Percentiles rank a stretch among this genome's conserved stretches.
phyloP scores from a whole-genome alignment of 352 stramenopile genomes.

The Pythium phragmiticola region DNA sequence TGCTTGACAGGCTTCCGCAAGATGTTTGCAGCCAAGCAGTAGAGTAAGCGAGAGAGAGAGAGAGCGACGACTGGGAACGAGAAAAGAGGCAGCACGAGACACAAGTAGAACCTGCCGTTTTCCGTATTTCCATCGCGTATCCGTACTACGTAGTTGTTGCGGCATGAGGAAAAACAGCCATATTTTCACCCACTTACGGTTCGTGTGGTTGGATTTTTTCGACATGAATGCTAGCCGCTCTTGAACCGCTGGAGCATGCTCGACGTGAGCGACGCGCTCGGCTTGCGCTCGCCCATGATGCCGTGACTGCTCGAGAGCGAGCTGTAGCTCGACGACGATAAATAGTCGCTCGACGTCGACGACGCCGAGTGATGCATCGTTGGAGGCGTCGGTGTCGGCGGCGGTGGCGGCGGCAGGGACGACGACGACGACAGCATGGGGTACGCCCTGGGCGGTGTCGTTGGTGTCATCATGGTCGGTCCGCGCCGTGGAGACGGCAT shows the following conservation, averaged over 20 bases:
- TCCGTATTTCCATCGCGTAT: too few species aligned
- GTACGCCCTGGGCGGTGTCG: slow-evolving; percentile 10
- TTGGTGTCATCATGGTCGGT: slow-evolving; percentile 7
- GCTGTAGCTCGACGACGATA: slow-evolving; percentile 46
- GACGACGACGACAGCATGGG: slow-evolving; percentile 7
- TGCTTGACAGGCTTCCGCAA: slow-evolving; percentile 19
- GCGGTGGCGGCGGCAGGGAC: slow-evolving; percentile 8
- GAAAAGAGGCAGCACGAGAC: too few species aligned
- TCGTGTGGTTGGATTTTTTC: too few species aligned
- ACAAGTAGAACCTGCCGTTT: too few species aligned
- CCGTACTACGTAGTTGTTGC: too few species aligned
- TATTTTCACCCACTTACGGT: too few species aligned
- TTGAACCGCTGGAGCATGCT: slow-evolving; percentile 66
- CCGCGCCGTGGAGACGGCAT: slow-evolving; percentile 4
- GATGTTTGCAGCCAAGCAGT: slow-evolving; percentile 25
- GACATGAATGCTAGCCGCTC: slow-evolving; percentile 16
- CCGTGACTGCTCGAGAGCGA: slow-evolving; percentile 34
- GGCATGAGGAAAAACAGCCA: too few species aligned
- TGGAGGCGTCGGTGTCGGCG: slow-evolving; percentile 1
- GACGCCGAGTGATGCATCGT: slow-evolving; percentile 23
- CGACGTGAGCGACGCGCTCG: slow-evolving; percentile 43
- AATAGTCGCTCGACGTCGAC: slow-evolving; percentile 39
- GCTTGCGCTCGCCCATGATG: slow-evolving; percentile 46
- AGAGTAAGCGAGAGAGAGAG: too few species aligned
- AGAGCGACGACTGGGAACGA: too few species aligned